Conservation (phyloP, 805 yeast genomes). For the Schizosaccharomyces cryophilus region DNA sequence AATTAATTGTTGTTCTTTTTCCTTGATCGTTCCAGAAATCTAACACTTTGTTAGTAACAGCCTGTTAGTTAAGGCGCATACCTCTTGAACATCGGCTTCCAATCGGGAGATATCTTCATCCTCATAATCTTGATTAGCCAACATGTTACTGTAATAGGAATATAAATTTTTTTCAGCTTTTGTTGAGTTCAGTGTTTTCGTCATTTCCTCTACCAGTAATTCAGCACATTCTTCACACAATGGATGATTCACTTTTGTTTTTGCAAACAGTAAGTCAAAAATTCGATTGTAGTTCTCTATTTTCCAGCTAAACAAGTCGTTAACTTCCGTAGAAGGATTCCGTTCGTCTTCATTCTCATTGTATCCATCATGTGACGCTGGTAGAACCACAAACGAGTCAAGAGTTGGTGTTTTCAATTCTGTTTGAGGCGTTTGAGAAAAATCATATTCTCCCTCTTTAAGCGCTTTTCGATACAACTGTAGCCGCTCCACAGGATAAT, state of each 20-base stretch:
- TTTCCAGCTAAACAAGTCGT: conserved; percentile 10
- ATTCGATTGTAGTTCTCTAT: conserved; percentile 28
- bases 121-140: conserved; percentile 24
- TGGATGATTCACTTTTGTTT: conserved; percentile 63
- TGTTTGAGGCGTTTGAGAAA: background rate
- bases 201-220: conserved; percentile 36
- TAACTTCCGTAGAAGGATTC: background rate
- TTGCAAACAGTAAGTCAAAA: conserved; percentile 45
- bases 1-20: conserved; percentile 17
- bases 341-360: background rate
- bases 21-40: conserved; percentile 11
- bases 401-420: background rate
- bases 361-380: background rate
- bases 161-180: conserved; percentile 61
- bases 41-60: conserved; percentile 6
- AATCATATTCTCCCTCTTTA: background rate
- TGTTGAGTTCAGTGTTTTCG: conserved; percentile 43
- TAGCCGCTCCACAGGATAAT: background rate
- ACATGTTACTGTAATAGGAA: conserved; percentile 41
- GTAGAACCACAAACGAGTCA: background rate
- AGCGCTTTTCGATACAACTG: background rate
- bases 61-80: conserved; percentile 8
- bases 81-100: conserved; percentile 22
- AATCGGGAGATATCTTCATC: conserved; percentile 18
- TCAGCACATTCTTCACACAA: conserved; percentile 71